Evolutionary conservation across 371 early-diverging fungal genomes (phyloP), one percentile per base, ranked within the genome.

Genomic region (Parasitella parasitica): DNA sequence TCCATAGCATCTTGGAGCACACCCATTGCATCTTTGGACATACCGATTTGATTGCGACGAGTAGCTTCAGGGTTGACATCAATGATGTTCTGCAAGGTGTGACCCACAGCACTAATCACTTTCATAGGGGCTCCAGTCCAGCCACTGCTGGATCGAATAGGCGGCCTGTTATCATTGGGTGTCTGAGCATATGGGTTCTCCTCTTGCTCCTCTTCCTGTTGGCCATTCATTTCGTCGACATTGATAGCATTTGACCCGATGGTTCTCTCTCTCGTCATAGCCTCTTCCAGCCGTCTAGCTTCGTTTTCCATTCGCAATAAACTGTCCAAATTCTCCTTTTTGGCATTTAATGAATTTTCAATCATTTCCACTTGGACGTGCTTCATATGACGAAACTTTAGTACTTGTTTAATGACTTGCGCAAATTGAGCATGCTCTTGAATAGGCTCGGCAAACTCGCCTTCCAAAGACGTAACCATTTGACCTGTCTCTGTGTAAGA

Each of bases 1-100:
- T 89, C 89, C 49, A 91, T 63, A 48, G 91, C 89, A 55, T 87
- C 88, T 72, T 95, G 93, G 37, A 97, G 80, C 81, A 68, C 13
- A 61, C 57, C 78, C 58, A 96, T 94, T 6, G 83, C 84, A 67
- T 97, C 97, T n/a, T 88, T 85, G 5, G 94, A 91, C 60, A 88
- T 92, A 7, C 92, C 91, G 50, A 98, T 94, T 59, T 90, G 90
- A 69, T 89, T 90, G 38, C 95, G 90, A 16, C 97, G 88, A 22
- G 95, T 91, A 15, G 89, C 88, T 55, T 94, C 95, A 1, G 97
- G 97, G 69, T 98, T 96, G 6, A 94, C 94, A 77, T 97, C 98
- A 67, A 96, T 93, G 51, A 98, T 86, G 1, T 94, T 93, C 64
- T 92, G 90, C 18, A 92, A 70, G 5, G 91, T 89, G 57, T 91